Percentiles rank a stretch among this genome's conserved stretches.
Conservation (phyloP, 2,329 filamentous ascomycete genomes). For the Hypoxylon sp. region DNA sequence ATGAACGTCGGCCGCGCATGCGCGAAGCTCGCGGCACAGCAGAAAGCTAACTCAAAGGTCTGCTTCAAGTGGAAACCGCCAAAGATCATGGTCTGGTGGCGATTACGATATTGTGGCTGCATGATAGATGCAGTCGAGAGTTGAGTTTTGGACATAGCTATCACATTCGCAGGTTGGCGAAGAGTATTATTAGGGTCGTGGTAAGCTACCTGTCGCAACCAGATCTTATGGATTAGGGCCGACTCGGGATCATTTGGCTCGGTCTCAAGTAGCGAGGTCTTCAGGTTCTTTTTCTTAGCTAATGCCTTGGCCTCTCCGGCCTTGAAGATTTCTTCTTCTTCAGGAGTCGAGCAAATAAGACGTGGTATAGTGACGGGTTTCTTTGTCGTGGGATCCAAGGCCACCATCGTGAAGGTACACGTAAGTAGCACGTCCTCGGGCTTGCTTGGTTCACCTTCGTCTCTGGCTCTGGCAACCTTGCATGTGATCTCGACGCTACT, state of each 20-base stretch:
- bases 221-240: conserved; percentile 79
- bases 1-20: conserved; percentile 78
- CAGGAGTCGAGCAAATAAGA: conserved; percentile 69
- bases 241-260: conserved; percentile 79
- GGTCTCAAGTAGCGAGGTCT: conserved; percentile 73
- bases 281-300: conserved; percentile 73
- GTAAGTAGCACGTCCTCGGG: conserved; percentile 61
- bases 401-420: conserved; percentile 80
- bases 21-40: conserved; percentile 78
- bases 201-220: conserved; percentile 76
- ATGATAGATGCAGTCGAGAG: conserved; percentile 76
- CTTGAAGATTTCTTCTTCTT: conserved; percentile 73
- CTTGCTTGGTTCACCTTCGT: conserved; percentile 65
- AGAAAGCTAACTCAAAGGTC: conserved; percentile 82
- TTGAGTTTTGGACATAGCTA: conserved; percentile 73
- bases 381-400: conserved; percentile 76
- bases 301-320: conserved; percentile 70
- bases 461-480: conserved; percentile 76
- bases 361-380: conserved; percentile 72
- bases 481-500: conserved; percentile 81
- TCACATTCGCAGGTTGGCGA: conserved; percentile 54
- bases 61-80: conserved; percentile 81
- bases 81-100: conserved; percentile 83
- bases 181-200: conserved; percentile 57
- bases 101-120: conserved; percentile 70